Base-by-base conservation (phyloP, 495 filamentous ascomycete species). In the Aspergillus cristatus region DNA sequence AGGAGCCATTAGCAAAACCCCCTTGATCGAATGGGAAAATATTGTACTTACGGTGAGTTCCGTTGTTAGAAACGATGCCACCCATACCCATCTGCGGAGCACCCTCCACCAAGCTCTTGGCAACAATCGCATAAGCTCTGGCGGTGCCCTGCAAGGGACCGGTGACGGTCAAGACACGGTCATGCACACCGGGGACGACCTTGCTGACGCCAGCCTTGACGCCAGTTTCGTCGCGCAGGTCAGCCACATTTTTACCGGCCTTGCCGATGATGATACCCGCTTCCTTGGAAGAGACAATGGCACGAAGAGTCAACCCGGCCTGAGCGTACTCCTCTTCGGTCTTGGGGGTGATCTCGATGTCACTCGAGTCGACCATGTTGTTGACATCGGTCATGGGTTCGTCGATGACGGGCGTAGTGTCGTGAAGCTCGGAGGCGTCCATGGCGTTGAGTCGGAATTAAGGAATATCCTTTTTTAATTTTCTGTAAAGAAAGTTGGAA, bases 191-290 rank as follows among this genome's bases (percentile, higher is more conserved):
- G 37, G 85, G 86, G 32, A 98, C 91, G 30, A 97, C 93, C 71
- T 97, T 98, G 75, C 87, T 95, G 28, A 98, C 91, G 44, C 91
- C 91, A 43, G 91, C 91, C 62, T 90, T 94, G 35, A 96, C 91
- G 41, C 88, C 91, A 35, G 93, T 98, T 62, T 95, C 88, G 42
- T 98, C 90, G 53, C 91, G 85, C 42, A 98, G 70, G 55, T 97
- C 89, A 16, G 91, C 91, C 28, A 98, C 91, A 53, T 98, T 97
- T 72, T 98, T 94, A 41, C 91, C 91, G 28, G 82, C 87, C 66
- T 97, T 98, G 53, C 91, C 91, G 54, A 98, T 98, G 60, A 98
- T 96, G 40, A 97, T 85, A 48, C 91, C 91, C 37, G 91, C 91
- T 63, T 97, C 91, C 66, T 96, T 96, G 50, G 93, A 93, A 12